A percentile compares a stretch with the other conserved stretches of the same genome.
phyloP scores from a whole-genome alignment of 176 grass and related monocot species.

The Oryza brachyantha region DNA sequence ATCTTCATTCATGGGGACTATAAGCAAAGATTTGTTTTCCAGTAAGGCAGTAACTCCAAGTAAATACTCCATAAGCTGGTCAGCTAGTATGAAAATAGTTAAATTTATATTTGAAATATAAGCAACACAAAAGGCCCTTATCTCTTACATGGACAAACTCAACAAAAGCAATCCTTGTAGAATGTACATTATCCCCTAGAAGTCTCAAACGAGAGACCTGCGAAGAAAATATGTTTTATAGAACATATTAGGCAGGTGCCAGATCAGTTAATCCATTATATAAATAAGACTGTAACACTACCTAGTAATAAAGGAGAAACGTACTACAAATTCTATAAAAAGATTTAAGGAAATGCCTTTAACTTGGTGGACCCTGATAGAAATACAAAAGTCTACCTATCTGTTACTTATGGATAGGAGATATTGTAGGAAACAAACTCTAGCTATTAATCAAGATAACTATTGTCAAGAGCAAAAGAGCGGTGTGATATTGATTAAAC shows the following conservation, averaged over 20 bases:
- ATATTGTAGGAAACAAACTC: neutral
- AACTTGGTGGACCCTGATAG: neutral
- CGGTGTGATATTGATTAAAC: neutral
- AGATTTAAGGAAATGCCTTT: neutral
- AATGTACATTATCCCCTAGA: conserved; percentile 89
- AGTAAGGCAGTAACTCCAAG: neutral
- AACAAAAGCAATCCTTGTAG: conserved; percentile 90
- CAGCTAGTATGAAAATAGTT: neutral
- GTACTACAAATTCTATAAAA: neutral
- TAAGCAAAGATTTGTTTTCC: conserved; percentile 5
- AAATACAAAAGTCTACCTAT: neutral
- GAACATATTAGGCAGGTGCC: neutral
- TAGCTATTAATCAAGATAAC: neutral
- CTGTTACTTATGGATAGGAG: neutral
- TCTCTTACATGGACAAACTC: conserved; percentile 84
- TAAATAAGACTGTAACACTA: neutral
- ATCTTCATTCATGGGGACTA: neutral
- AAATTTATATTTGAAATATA: neutral
- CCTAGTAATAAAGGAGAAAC: neutral
- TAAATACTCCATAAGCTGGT: conserved; percentile 5
- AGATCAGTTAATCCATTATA: neutral
- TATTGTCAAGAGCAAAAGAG: neutral
- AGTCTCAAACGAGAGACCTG: conserved; percentile 87
- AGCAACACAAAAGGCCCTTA: neutral
- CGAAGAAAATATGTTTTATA: conserved; percentile 32